Percentiles rank a stretch among this genome's conserved stretches.
Evolutionary conservation across 192 early-diverging fungal species (phyloP).

Genomic region (Gryganskiella cystojenkinii): DNA sequence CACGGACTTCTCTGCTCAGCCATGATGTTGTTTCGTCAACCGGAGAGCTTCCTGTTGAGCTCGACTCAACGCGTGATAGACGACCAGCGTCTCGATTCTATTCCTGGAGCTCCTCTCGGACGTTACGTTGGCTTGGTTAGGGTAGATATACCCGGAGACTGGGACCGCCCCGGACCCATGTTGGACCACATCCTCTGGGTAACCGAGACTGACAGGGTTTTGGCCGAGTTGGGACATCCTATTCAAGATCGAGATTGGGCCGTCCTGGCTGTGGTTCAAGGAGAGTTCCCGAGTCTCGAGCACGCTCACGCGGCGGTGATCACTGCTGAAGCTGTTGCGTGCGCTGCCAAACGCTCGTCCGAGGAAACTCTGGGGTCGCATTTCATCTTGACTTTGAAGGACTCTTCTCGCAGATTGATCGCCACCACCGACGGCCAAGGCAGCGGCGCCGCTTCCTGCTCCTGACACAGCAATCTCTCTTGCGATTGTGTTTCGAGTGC

Average conservation of each 20-base stretch:
- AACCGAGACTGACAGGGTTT: constrained; percentile 12
- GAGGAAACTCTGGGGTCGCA: too few relatives aligned
- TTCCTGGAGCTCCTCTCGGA: not conserved
- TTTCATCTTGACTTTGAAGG: not conserved
- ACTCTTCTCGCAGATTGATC: not conserved
- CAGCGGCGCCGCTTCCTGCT: too few relatives aligned
- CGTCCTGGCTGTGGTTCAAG: too few relatives aligned
- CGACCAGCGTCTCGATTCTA: not conserved
- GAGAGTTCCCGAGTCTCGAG: too few relatives aligned
- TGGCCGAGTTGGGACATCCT: constrained; percentile 17
- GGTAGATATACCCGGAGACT: constrained; percentile 20
- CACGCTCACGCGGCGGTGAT: too few relatives aligned
- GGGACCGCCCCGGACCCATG: constrained; percentile 15
- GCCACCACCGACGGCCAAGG: too few relatives aligned
- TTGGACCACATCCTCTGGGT: constrained; percentile 28
- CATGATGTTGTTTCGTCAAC: too few relatives aligned
- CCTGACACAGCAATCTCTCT: constrained; percentile 13
- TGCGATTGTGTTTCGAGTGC: constrained; percentile 25
- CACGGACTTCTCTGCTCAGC: too few relatives aligned
- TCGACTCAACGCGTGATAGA: not conserved
- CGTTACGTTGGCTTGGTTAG: constrained; percentile 17
- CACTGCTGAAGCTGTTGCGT: too few relatives aligned
- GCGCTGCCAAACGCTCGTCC: too few relatives aligned
- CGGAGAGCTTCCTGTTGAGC: too few relatives aligned
- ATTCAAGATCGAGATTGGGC: constrained; percentile 2